Percentiles rank a stretch among this genome's conserved stretches.
phyloP scores from a whole-genome alignment of 495 filamentous ascomycete species.

The Penicillium pulvis region DNA sequence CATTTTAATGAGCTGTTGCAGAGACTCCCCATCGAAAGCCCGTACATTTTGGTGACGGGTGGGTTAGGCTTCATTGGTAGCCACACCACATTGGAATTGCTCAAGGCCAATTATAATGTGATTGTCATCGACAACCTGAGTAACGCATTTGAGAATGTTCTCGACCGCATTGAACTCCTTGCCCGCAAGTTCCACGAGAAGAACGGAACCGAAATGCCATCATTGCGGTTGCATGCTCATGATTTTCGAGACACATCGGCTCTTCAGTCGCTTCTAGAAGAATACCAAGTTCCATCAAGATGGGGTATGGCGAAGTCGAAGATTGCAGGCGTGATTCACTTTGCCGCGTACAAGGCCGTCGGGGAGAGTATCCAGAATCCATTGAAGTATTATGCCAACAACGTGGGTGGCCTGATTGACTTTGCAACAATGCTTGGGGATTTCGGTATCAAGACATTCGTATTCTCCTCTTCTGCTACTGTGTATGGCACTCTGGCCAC shows the following conservation, averaged over 20 bases:
- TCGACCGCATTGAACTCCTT: constrained; percentile 53
- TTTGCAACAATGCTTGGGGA: constrained; percentile 56
- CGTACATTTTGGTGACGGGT: constrained; percentile 62
- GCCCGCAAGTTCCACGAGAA: constrained; percentile 50
- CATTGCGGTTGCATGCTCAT: constrained; percentile 55
- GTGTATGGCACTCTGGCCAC: constrained; percentile 63
- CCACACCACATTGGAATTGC: constrained; percentile 63
- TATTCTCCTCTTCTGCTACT: constrained; percentile 68
- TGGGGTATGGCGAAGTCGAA: constrained; percentile 49
- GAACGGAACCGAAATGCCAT: constrained; percentile 48
- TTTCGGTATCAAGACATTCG: constrained; percentile 64
- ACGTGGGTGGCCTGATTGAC: constrained; percentile 63
- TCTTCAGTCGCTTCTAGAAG: constrained; percentile 42
- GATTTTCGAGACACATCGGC: constrained; percentile 57
- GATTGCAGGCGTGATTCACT: constrained; percentile 65
- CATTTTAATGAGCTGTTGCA: constrained; percentile 39
- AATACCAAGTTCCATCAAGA: constrained; percentile 35
- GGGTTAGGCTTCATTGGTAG: constrained; percentile 68
- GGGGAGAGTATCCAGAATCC: constrained; percentile 55
- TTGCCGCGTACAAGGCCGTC: constrained; percentile 63
- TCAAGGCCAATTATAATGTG: constrained; percentile 63
- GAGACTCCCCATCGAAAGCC: constrained; percentile 35
- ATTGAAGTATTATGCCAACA: constrained; percentile 66
- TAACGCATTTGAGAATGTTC: constrained; percentile 58
- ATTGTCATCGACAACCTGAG: constrained; percentile 65